These are phyloP conservation scores for Colletotrichum plurivorum DNA, from an alignment of 2,329 filamentous ascomycete genomes.

Conservation along the genomic window DNA sequence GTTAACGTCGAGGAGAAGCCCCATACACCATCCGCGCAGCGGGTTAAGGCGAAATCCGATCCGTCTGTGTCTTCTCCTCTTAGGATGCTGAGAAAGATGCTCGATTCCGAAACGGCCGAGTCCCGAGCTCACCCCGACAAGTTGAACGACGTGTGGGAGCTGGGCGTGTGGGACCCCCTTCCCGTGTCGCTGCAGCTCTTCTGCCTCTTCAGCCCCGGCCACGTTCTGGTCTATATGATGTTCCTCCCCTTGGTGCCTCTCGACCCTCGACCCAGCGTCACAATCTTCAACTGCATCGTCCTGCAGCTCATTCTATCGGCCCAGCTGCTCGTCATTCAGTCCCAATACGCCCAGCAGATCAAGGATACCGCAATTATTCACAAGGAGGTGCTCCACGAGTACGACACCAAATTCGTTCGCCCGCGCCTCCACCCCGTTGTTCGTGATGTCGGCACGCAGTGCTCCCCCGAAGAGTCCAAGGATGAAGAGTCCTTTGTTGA, in stretches of 20 bases:
- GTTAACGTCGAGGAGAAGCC: constrained; percentile 82
- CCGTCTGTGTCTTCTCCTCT: constrained; percentile 85
- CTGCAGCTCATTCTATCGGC: constrained; percentile 81
- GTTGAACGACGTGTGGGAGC: constrained; percentile 91
- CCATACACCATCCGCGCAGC: constrained; percentile 86
- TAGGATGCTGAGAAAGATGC: constrained; percentile 77
- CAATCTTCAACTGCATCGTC: constrained; percentile 85
- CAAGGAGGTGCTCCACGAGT: constrained; percentile 93
- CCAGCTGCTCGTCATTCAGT: constrained; percentile 82
- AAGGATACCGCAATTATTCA: constrained; percentile 90
- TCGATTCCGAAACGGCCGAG: constrained; percentile 80
- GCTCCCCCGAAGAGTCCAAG: constrained; percentile 64
- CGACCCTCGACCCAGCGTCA: constrained; percentile 87
- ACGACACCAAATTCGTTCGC: constrained; percentile 95
- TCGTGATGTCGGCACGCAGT: constrained; percentile 84
- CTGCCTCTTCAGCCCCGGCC: constrained; percentile 92
- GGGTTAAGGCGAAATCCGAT: constrained; percentile 90
- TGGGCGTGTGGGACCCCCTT: constrained; percentile 93
- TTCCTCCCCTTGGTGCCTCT: constrained; percentile 84
- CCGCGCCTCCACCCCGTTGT: constrained; percentile 88
- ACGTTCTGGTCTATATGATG: constrained; percentile 91
- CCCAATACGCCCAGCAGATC: constrained; percentile 84
- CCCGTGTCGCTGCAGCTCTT: constrained; percentile 87
- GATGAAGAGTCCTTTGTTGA: constrained; percentile 61
- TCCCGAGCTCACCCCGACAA: constrained; percentile 87